Evolutionary conservation across 192 early-diverging fungal genomes (phyloP), one percentile per base, ranked within the genome.

Genomic region (Funneliformis geosporum): DNA sequence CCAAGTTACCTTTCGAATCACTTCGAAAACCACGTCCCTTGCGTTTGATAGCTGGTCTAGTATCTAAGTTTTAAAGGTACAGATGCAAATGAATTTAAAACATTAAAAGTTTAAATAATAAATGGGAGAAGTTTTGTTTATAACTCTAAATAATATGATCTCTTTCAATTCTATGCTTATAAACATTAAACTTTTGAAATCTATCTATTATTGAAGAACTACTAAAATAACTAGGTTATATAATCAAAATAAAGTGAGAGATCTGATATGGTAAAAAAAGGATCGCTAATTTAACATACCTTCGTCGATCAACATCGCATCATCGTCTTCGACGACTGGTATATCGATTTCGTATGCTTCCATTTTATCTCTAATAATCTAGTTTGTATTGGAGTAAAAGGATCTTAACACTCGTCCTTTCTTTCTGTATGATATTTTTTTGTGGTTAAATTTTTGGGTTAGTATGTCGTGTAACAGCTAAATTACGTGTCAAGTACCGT

Each of bases 11-110:
- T 67, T 23, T 86, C 79, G 80, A 81, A 76, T 82, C 82, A 42
- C 80, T 84, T 60, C 78, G 80, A 65, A 86, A 86, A 47, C 85
- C 85, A 46, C 85, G 85, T 14, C 85, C 85, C 55, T 86, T 86
- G 60, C 85, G 82, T 62, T 83, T 86, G 76, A 85, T 43, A 12
- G 76, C 28, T n/a, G 82, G 76, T 68, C 75, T 77, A 28, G 76
- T 68, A 9, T 86, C 85, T 83, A 81, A 55, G n/a, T n/a, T n/a
- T n/a, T 47, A 25, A 12, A 16, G 10, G 33, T 1, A 39, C 8
- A 28, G 6, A 38, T 38, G 7, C 23, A 55, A 7, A 47, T 47
- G 60, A 8, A 21, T 64, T 69, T 28, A 6, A 4, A 68, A 68
- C 40, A 40, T 21, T 18, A 7, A 28, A 39, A 33, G 38, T 38